Percentiles rank a stretch among this genome's conserved stretches.
Conservation (phyloP, 495 filamentous ascomycete species). For the Daldinia decipiens region DNA sequence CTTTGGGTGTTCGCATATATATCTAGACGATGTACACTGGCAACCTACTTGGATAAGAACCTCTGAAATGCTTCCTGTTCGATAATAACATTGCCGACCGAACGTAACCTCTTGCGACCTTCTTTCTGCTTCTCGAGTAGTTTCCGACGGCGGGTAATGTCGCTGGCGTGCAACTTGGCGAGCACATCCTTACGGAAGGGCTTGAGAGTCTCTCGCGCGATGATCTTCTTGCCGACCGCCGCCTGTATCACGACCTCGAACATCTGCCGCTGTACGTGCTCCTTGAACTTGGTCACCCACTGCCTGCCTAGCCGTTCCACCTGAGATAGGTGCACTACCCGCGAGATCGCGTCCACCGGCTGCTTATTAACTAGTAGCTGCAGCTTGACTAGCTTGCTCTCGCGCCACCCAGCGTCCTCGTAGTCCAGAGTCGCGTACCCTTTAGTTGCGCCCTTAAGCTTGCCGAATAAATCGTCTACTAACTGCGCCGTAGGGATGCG, state of each 20-base stretch:
- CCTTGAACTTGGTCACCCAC: slow-evolving; percentile 97
- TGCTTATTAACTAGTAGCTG: slow-evolving; percentile 92
- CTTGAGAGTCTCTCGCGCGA: slow-evolving; percentile 95
- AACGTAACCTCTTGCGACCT: slow-evolving; percentile 83
- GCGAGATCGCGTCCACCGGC: slow-evolving; percentile 92
- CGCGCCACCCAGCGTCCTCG: slow-evolving; percentile 89
- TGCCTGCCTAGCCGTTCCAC: slow-evolving; percentile 76
- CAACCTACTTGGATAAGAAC: slow-evolving; percentile 70
- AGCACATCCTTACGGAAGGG: slow-evolving; percentile 95
- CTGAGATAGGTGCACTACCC: slow-evolving; percentile 85
- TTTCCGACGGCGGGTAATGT: slow-evolving; percentile 83
- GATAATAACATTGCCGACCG: slow-evolving; percentile 84
- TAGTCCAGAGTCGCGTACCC: slow-evolving; percentile 87
- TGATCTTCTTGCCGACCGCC: slow-evolving; percentile 80
- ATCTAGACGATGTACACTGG: background rate
- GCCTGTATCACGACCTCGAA: slow-evolving; percentile 98
- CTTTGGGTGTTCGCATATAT: background rate
- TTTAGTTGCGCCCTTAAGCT: slow-evolving; percentile 86
- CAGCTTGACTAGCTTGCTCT: slow-evolving; percentile 84
- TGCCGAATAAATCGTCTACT: slow-evolving; percentile 97
- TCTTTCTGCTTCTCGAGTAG: slow-evolving; percentile 97
- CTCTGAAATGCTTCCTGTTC: slow-evolving; percentile 93
- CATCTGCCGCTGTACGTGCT: slow-evolving; percentile 94
- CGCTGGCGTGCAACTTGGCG: slow-evolving; percentile 91
- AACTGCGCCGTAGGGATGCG: slow-evolving; percentile 85